phyloP scores from a whole-genome alignment of 805 yeast genomes.

The Blastobotrys attinorum region DNA sequence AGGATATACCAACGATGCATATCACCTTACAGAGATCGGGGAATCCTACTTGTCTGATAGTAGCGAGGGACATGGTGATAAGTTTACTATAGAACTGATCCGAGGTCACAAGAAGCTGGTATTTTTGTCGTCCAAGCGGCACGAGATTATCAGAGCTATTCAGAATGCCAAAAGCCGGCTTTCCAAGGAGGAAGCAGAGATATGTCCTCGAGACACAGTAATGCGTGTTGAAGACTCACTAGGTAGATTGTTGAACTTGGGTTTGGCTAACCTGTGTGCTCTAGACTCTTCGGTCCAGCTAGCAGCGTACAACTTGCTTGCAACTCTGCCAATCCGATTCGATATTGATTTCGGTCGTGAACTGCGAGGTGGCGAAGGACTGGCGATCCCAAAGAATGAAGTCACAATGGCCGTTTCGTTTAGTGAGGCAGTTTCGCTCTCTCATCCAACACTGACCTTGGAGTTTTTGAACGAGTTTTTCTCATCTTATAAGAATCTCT shows the following conservation, averaged over 20 bases:
- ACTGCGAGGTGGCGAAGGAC: conserved; percentile 46
- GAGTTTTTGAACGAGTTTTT: conserved; percentile 46
- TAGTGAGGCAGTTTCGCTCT: conserved; percentile 47
- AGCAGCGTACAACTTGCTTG: conserved; percentile 55
- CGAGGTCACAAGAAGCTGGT: conserved; percentile 4
- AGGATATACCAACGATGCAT: conserved; percentile 30
- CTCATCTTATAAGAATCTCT: conserved; percentile 33
- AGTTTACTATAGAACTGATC: conserved; percentile 32
- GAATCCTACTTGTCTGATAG: conserved; percentile 30
- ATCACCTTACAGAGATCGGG: conserved; percentile 33
- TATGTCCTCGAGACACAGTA: neutral
- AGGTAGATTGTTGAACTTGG: conserved; percentile 56
- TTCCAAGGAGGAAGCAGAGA: conserved; percentile 5
- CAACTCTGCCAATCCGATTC: conserved; percentile 53
- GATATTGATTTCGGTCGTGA: conserved; percentile 52
- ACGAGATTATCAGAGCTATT: conserved; percentile 20
- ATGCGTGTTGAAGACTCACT: conserved; percentile 34
- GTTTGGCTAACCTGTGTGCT: conserved; percentile 61
- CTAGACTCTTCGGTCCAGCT: conserved; percentile 50
- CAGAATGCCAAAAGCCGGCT: conserved; percentile 12
- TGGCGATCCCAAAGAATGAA: conserved; percentile 62
- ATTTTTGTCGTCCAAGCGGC: conserved; percentile 9
- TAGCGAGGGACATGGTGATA: neutral
- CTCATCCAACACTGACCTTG: conserved; percentile 52
- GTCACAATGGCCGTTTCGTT: conserved; percentile 51